Evolutionary conservation across 164 flowering plant genomes (phyloP).

Genomic region (Piper betle): DNA sequence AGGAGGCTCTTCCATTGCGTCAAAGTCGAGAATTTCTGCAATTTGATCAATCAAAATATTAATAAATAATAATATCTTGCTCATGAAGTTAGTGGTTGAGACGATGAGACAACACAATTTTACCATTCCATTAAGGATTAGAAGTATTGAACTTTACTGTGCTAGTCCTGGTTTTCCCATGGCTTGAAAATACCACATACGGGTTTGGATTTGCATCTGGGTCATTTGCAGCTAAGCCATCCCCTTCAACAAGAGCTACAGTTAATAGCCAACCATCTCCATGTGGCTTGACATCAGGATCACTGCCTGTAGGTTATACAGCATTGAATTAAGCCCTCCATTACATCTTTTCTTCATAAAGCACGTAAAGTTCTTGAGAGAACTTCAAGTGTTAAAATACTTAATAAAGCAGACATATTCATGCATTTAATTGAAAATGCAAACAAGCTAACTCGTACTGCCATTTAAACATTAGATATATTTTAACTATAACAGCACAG

Average conservation of each 20-base stretch:
- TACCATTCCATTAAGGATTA: conserved; percentile 79
- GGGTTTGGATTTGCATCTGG: conserved; percentile 40
- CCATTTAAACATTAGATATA: too few relatives aligned
- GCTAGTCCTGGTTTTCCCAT: conserved; percentile 71
- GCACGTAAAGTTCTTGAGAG: neutral
- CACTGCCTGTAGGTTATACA: conserved; percentile 36
- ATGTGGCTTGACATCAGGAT: conserved; percentile 60
- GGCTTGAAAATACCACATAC: conserved; percentile 71
- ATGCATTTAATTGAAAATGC: too few relatives aligned
- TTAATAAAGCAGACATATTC: too few relatives aligned
- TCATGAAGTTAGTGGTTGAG: neutral
- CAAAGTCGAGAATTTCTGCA: conserved; percentile 84
- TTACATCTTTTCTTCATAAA: neutral
- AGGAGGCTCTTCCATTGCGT: conserved; percentile 80
- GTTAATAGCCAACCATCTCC: conserved; percentile 90
- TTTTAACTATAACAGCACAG: too few relatives aligned
- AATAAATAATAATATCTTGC: too few relatives aligned
- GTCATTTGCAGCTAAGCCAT: conserved; percentile 36
- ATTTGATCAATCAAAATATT: neutral
- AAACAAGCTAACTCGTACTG: too few relatives aligned
- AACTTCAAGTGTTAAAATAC: too few relatives aligned
- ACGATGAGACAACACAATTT: neutral
- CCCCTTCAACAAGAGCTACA: conserved; percentile 77
- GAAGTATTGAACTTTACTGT: conserved; percentile 68
- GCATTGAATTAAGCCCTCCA: neutral